Percentiles rank a stretch among this genome's conserved stretches.
Conservation (phyloP, 352 stramenopile genomes). For the Phytophthora idaei region DNA sequence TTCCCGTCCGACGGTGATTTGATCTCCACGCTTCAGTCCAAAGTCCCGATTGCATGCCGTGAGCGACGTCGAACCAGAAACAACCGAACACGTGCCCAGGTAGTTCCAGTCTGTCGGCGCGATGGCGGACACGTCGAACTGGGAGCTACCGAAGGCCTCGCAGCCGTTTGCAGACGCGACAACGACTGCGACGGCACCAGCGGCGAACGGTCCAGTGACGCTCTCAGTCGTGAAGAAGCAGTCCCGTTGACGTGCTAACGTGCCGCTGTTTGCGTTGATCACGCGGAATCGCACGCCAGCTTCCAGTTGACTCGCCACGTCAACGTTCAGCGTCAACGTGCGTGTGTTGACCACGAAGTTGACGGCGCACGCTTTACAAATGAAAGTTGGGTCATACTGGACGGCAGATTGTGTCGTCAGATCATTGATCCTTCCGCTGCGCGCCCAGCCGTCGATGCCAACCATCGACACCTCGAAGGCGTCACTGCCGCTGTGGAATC, state of each 20-base stretch:
- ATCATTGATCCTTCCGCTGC: conserved; percentile 88
- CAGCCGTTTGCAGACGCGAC: conserved; percentile 65
- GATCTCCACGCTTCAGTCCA: conserved; percentile 76
- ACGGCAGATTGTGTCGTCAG: conserved; percentile 44
- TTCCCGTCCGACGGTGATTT: conserved; percentile 81
- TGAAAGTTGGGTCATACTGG: conserved; percentile 46
- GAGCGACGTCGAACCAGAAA: conserved; percentile 31
- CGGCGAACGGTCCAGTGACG: conserved; percentile 41
- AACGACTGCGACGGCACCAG: conserved; percentile 37
- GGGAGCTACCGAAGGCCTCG: conserved; percentile 45
- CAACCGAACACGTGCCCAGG: conserved; percentile 64
- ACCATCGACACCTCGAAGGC: conserved; percentile 84
- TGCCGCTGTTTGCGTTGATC: conserved; percentile 62
- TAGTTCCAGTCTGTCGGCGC: conserved; percentile 69
- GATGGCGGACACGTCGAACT: conserved; percentile 61
- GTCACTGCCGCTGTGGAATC: conserved; percentile 85
- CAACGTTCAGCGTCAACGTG: conserved; percentile 59
- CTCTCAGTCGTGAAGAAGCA: conserved; percentile 75
- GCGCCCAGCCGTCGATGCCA: conserved; percentile 86
- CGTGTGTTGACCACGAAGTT: conserved; percentile 48
- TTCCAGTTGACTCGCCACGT: conserved; percentile 65
- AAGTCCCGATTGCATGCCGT: conserved; percentile 59
- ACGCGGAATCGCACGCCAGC: conserved; percentile 67
- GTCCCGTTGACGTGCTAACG: conserved; percentile 51
- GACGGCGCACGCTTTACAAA: conserved; percentile 66